Evolutionary conservation across 2,329 filamentous ascomycete species (phyloP), one percentile per base, ranked within the genome.

Genomic region (Colletotrichum ledebouriae): DNA sequence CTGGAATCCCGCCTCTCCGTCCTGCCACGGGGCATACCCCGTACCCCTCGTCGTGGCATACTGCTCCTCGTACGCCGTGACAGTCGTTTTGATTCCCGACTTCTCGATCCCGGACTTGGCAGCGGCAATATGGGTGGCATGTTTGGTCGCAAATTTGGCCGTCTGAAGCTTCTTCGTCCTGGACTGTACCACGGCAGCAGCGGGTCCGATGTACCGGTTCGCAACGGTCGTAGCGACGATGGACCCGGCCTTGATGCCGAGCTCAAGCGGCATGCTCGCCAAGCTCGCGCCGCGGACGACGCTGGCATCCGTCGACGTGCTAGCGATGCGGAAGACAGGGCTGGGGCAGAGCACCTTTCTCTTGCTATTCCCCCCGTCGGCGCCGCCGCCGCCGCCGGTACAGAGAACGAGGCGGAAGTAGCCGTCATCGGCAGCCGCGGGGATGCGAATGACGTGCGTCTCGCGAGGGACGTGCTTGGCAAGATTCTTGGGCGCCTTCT

Each of bases 331-430:
- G 71, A 93, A 92, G 0, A 91, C 85, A 0, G 90, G 90, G 70
- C 89, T 91, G 0, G 85, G 84, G 68, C 90, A 92, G 0, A 92
- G 82, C 0, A 86, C 81, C 72, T 87, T 89, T 71, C 85, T 86
- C 75, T 84, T 86, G 62, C 57, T 41, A 2, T 73, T 70, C 1
- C 62, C 59, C 2, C 72, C 68, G 6, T 61, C 62, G 6, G 52
- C 42, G 0, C 83, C 86, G 6, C 57, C 42, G 0, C 63, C 71
- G 0, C 79, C 75, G 0, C 83, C 86, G 0, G 81, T 77, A 69
- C 89, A 92, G 9, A 93, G 80, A 0, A 92, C 86, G 4, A 93
- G 79, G 11, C 90, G 87, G 63, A 92, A 89, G 73, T 93, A 93
- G 0, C 90, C 90, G 75, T 93, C 90, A 0, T 82, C 81, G 0